Evolutionary conservation across 192 early-diverging fungal genomes (phyloP), one percentile per base, ranked within the genome.

Genomic region (Rhizophagus sp.): DNA sequence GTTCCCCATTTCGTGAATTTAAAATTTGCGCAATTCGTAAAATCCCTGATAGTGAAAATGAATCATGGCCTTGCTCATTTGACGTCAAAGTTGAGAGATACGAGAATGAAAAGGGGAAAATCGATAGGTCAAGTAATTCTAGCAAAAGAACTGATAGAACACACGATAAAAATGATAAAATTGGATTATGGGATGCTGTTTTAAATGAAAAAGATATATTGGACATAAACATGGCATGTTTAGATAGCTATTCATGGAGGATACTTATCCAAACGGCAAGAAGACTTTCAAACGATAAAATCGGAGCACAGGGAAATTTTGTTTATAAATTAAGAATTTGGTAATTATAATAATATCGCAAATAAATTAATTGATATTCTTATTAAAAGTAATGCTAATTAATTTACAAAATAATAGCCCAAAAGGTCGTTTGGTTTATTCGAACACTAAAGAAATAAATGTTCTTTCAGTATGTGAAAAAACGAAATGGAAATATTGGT

Each of bases 221-320:
- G 2, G 41, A 61, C 6, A 75, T 81, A 17, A 81, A 65, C 25
- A 81, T 78, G 65, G 71, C 63, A 5, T 81, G 81, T 75, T 70
- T 84, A 19, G 84, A 87, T 19, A 57, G 76, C 8, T 83, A 84
- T 78, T 85, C 86, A 2, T 87, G 86, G 86, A 81, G 79, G 25
- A 39, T 83, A 19, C 67, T 25, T 34, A n/a, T 87, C 0, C 33
- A 87, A 64, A 75, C 73, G 4, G 82, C 84, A 2, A 84, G 76
- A 70, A 73, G 81, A 17, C 10, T 87, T 22, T 52, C 73, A 13
- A 81, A 84, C 34, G 62, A 61, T 8, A 72, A 61, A 8, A 44
- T 85, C 57, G 75, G 78, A 0, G 75, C 86, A 17, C 86, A 87
- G 33, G 81, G 82, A 17, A 24, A 78, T 30, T 82, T 87, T 65